Evolutionary conservation across 179 eudicot genomes (phyloP).

Genomic region (Silene noctiflora): DNA sequence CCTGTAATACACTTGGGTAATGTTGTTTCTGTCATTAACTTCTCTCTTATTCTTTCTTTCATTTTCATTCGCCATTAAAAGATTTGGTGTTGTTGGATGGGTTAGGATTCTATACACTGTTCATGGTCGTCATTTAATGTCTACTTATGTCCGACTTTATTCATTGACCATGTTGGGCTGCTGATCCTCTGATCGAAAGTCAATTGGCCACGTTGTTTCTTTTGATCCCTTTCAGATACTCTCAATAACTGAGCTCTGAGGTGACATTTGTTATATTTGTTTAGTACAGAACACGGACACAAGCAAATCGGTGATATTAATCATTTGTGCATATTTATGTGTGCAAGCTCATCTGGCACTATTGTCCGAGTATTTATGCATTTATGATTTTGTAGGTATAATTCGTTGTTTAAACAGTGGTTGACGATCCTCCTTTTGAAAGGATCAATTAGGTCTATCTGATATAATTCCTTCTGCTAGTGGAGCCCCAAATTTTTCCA

Average conservation of each 20-base stretch:
- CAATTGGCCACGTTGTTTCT: conserved; percentile 20
- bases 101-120: not conserved
- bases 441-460: conserved; percentile 20
- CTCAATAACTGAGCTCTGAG: too few species aligned
- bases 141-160: not conserved
- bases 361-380: not conserved
- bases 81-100: not conserved
- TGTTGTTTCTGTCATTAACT: not conserved
- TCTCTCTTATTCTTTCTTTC: not conserved
- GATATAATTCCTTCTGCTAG: conserved; percentile 17
- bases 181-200: conserved; percentile 19
- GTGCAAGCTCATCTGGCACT: not conserved
- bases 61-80: not conserved
- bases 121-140: not conserved
- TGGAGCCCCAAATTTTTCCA: conserved; percentile 10
- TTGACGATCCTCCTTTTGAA: not conserved
- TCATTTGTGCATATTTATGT: not conserved
- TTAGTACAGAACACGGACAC: not conserved
- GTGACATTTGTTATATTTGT: not conserved
- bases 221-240: not conserved
- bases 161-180: conserved; percentile 7
- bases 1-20: too few species aligned
- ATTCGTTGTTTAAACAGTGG: not conserved
- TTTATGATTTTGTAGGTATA: not conserved
- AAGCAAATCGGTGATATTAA: not conserved